These are phyloP conservation scores for Epichloe hybrida DNA, from an alignment of 2,329 filamentous ascomycete species.

Conservation along the genomic window DNA sequence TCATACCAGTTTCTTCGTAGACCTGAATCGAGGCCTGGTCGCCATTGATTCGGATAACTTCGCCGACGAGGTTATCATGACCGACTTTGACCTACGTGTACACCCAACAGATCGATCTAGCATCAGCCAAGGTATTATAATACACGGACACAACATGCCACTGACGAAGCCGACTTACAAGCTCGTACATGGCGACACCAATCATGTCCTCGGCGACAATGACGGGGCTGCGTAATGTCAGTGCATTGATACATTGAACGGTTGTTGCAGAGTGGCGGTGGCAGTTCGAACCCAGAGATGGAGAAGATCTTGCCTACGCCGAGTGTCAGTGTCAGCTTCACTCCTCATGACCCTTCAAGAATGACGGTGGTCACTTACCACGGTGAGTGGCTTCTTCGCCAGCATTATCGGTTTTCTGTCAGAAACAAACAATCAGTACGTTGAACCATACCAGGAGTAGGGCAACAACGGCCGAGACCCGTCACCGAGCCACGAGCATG, in stretches of 20 bases:
- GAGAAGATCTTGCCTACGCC: constrained; percentile 46
- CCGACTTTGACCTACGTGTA: constrained; percentile 67
- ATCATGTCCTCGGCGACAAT: constrained; percentile 97
- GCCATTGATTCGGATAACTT: constrained; percentile 93
- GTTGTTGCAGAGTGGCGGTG: neutral
- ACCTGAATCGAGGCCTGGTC: constrained; percentile 97
- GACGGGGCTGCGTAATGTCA: constrained; percentile 52
- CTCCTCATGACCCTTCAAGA: neutral
- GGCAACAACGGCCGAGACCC: constrained; percentile 8
- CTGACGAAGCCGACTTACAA: constrained; percentile 44
- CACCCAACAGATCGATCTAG: neutral
- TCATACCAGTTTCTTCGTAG: constrained; percentile 91
- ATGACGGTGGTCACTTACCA: constrained; percentile 21
- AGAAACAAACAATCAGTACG: constrained; percentile 10
- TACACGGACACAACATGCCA: neutral
- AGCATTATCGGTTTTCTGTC: constrained; percentile 21
- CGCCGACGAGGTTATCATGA: constrained; percentile 81
- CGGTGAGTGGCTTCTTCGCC: constrained; percentile 24
- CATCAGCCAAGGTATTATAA: neutral
- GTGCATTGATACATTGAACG: constrained; percentile 9
- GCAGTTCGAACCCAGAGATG: constrained; percentile 40
- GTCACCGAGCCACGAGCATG: constrained; percentile 7
- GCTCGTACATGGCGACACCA: constrained; percentile 98
- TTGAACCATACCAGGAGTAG: constrained; percentile 7
- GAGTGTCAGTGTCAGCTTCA: constrained; percentile 14